phyloP scores from a whole-genome alignment of 2,329 filamentous ascomycete genomes.

The Cryoendolithus antarcticus region DNA sequence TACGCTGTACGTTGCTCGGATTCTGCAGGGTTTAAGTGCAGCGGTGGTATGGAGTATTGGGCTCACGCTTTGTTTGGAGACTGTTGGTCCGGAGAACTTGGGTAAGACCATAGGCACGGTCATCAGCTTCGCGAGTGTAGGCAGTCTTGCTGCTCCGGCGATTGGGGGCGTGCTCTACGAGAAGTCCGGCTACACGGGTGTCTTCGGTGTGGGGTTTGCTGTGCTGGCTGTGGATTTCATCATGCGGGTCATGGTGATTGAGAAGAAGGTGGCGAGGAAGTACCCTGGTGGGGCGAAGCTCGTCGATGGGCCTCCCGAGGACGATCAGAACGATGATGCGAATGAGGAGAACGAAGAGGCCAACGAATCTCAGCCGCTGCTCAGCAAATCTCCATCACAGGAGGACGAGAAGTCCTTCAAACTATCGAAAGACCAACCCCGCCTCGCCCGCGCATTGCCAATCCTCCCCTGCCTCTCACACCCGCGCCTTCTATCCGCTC shows the following conservation, averaged over 20 bases:
- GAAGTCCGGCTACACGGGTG: conserved; percentile 44
- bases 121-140: conserved; percentile 47
- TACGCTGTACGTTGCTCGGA: conserved; percentile 39
- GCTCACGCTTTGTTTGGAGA: conserved; percentile 46
- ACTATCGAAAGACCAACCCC: conserved; percentile 29
- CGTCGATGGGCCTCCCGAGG: conserved; percentile 7
- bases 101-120: conserved; percentile 50
- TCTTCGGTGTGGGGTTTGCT: conserved; percentile 45
- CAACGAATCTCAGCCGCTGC: conserved; percentile 27
- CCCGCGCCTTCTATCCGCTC: conserved; percentile 28
- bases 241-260: conserved; percentile 49
- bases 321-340: conserved; percentile 10
- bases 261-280: conserved; percentile 45
- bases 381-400: conserved; percentile 19
- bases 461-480: conserved; percentile 34
- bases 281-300: conserved; percentile 20
- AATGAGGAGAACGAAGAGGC: conserved; percentile 1
- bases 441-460: conserved; percentile 31
- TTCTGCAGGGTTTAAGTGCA: conserved; percentile 46
- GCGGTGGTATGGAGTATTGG: conserved; percentile 50
- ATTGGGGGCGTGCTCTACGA: conserved; percentile 50
- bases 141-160: conserved; percentile 44
- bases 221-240: conserved; percentile 46
- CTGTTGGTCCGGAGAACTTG: conserved; percentile 43
- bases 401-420: conserved; percentile 28